phyloP scores from a whole-genome alignment of 371 early-diverging fungal genomes.

The Mucor racemosus region DNA sequence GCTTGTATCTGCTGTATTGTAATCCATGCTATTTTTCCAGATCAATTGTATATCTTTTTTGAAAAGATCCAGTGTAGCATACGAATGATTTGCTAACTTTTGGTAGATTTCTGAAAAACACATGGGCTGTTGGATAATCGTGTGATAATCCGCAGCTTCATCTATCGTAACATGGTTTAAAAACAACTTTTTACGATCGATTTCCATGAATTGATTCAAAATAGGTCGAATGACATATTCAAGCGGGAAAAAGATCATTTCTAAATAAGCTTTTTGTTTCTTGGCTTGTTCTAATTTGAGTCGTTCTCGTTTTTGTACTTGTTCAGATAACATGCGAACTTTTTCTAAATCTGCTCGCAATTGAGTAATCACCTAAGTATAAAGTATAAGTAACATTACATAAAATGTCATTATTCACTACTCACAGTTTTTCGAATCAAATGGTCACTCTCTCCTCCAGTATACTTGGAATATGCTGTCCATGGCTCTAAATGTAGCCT shows the following conservation, averaged over 20 bases:
- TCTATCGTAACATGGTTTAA: slow-evolving; percentile 71
- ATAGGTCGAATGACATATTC: slow-evolving; percentile 65
- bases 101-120: slow-evolving; percentile 57
- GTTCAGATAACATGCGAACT: slow-evolving; percentile 82
- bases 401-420: background rate
- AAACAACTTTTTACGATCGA: slow-evolving; percentile 55
- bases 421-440: background rate
- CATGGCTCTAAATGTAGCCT: slow-evolving; percentile 96
- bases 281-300: slow-evolving; percentile 72
- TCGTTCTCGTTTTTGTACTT: slow-evolving; percentile 86
- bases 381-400: background rate
- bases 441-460: slow-evolving; percentile 70
- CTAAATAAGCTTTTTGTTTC: slow-evolving; percentile 68
- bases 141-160: slow-evolving; percentile 83
- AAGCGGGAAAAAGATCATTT: slow-evolving; percentile 75
- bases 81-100: slow-evolving; percentile 44
- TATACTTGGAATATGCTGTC: slow-evolving; percentile 87
- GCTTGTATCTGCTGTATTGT: slow-evolving; percentile 73
- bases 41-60: slow-evolving; percentile 68
- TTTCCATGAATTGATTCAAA: slow-evolving; percentile 70
- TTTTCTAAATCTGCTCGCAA: slow-evolving; percentile 86
- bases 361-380: slow-evolving; percentile 38
- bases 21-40: slow-evolving; percentile 76
- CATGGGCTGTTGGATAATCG: slow-evolving; percentile 67
- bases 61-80: slow-evolving; percentile 42